phyloP scores from a whole-genome alignment of 202 grass and related monocot species.

The Zizania palustris region DNA sequence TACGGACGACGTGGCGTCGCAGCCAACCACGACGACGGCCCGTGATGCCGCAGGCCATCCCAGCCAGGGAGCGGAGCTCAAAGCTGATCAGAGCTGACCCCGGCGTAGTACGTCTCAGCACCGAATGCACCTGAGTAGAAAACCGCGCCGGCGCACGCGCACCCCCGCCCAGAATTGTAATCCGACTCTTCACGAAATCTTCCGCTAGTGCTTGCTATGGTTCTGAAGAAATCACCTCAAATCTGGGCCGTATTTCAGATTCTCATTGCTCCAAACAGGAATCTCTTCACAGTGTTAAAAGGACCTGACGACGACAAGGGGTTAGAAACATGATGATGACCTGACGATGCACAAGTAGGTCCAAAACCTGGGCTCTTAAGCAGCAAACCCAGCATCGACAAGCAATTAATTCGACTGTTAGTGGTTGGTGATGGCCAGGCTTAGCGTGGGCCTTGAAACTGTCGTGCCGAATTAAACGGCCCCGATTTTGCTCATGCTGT shows the following conservation, averaged over 20 bases:
- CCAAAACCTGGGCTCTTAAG: constrained; percentile 23
- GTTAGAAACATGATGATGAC: constrained; percentile 27
- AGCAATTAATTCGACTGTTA: constrained; percentile 23
- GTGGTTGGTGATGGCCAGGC: constrained; percentile 25
- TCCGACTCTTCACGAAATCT: background rate
- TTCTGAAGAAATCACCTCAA: background rate
- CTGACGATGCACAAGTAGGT: constrained; percentile 33
- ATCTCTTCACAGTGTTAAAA: background rate
- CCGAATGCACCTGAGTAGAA: constrained; percentile 16
- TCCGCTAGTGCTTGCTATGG: background rate
- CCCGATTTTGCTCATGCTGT: background rate
- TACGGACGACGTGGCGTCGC: no score
- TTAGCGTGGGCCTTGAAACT: constrained; percentile 4
- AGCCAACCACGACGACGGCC: constrained; percentile 35
- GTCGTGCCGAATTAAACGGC: constrained; percentile 22
- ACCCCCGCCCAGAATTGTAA: background rate
- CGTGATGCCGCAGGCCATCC: constrained; percentile 30
- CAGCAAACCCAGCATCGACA: constrained; percentile 11
- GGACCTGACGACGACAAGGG: background rate
- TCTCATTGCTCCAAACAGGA: background rate
- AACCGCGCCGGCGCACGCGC: background rate
- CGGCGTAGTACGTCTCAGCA: background rate
- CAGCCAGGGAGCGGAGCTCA: background rate
- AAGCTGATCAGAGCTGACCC: no score
- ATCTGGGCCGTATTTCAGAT: background rate